Conservation (phyloP, 768 basidiomycete species). For the Cubamyces sp. region DNA sequence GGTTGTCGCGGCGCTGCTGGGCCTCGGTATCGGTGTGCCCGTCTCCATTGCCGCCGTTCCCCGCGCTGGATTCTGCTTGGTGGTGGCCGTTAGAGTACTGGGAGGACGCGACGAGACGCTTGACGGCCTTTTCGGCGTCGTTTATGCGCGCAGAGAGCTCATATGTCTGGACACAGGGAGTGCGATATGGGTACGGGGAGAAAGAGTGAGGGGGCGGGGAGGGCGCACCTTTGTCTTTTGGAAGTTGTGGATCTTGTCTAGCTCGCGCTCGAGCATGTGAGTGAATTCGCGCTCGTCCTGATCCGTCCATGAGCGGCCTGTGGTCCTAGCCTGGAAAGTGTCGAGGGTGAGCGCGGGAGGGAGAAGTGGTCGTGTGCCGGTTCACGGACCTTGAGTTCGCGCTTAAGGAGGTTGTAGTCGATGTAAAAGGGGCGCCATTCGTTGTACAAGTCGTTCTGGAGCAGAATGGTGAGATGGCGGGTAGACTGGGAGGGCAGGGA, state of each 20-base stretch:
- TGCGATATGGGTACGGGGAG: not conserved
- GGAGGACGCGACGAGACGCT: constrained; percentile 66
- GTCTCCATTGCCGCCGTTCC: constrained; percentile 1
- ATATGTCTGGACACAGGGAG: constrained; percentile 53
- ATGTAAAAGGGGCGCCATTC: constrained; percentile 94
- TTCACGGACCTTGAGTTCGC: constrained; percentile 75
- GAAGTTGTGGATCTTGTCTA: constrained; percentile 94
- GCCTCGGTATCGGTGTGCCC: constrained; percentile 52
- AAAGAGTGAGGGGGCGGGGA: not conserved
- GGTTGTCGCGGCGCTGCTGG: constrained; percentile 51
- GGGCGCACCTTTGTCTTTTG: constrained; percentile 79
- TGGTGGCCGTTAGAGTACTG: constrained; percentile 40
- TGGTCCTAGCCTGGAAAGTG: constrained; percentile 50
- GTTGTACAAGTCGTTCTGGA: constrained; percentile 80
- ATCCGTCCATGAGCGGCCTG: constrained; percentile 66
- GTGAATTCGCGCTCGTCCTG: constrained; percentile 86
- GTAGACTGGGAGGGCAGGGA: constrained; percentile 1
- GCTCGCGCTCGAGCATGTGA: constrained; percentile 75
- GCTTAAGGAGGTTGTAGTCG: constrained; percentile 87
- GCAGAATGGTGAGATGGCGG: constrained; percentile 1
- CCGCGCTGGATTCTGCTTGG: constrained; percentile 19
- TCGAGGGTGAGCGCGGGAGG: not conserved
- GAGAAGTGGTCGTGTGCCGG: constrained; percentile 19
- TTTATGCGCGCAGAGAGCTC: constrained; percentile 84
- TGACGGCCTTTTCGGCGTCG: constrained; percentile 81